phyloP scores from a whole-genome alignment of 345 rosid genomes.

The Trapa incisa region DNA sequence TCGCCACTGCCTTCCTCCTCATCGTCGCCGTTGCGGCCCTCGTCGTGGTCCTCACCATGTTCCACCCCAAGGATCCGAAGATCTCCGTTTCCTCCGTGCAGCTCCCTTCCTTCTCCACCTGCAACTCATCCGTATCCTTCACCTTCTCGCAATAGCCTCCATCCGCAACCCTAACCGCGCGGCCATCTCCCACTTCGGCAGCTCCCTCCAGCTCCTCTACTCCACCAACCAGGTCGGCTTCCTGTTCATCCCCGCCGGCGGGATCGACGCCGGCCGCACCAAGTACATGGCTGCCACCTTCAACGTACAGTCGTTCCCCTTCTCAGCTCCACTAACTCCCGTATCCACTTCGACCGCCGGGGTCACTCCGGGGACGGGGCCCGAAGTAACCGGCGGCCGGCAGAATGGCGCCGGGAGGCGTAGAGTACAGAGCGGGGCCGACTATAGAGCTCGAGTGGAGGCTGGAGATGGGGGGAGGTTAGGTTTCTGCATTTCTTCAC shows the following conservation, averaged over 20 bases:
- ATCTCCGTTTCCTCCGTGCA: slow-evolving; percentile 80
- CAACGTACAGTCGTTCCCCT: slow-evolving; percentile 72
- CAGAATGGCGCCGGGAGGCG: slow-evolving; percentile 5
- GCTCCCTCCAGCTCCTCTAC: slow-evolving; percentile 80
- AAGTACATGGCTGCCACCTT: slow-evolving; percentile 95
- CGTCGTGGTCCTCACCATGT: slow-evolving; percentile 84
- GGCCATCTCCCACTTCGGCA: slow-evolving; percentile 81
- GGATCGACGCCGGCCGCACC: slow-evolving; percentile 62
- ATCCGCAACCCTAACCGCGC: slow-evolving; percentile 78
- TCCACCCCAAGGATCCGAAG: slow-evolving; percentile 79
- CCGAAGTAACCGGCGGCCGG: slow-evolving; percentile 29
- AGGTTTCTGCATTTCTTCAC: slow-evolving; percentile 71
- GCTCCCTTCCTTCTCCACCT: slow-evolving; percentile 80
- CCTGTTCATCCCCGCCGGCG: slow-evolving; percentile 97
- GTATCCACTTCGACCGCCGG: slow-evolving; percentile 38
- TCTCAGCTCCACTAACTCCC: slow-evolving; percentile 20
- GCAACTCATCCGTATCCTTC: slow-evolving; percentile 79
- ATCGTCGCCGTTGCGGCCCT: slow-evolving; percentile 47
- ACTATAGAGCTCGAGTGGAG: slow-evolving; percentile 85
- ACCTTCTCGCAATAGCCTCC: slow-evolving; percentile 80
- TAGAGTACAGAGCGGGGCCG: slow-evolving; percentile 46
- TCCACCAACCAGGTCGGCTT: slow-evolving; percentile 83
- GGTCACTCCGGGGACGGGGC: slow-evolving; percentile 59
- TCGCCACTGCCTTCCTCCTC: slow-evolving; percentile 73
- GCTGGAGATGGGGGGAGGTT: slow-evolving; percentile 78